Conservation (phyloP, 169 alveolate species). For the Babesia sp. region DNA sequence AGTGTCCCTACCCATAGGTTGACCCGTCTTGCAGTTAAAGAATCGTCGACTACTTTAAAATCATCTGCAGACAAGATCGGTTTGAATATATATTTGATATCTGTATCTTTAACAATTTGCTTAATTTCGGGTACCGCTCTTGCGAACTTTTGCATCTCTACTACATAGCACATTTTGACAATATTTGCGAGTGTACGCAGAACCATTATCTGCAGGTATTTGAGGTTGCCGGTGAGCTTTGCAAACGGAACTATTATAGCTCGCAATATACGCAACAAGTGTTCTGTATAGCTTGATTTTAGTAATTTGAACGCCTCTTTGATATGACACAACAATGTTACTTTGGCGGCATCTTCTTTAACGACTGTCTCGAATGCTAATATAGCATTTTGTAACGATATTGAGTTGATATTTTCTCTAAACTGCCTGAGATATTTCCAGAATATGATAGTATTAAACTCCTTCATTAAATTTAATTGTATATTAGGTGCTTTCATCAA, state of each 20-base stretch:
- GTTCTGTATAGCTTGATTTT: constrained; percentile 4
- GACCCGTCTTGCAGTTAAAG: background rate
- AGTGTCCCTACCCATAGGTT: constrained; percentile 15
- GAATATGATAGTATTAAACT: background rate
- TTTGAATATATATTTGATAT: constrained; percentile 9
- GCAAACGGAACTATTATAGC: background rate
- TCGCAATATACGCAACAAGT: constrained; percentile 10
- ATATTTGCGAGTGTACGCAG: background rate
- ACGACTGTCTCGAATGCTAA: constrained; percentile 1
- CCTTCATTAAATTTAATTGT: background rate
- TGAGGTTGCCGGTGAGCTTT: background rate
- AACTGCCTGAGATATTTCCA: background rate
- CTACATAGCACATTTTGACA: constrained; percentile 9
- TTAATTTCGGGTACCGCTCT: background rate
- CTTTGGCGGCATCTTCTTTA: background rate
- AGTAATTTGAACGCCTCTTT: background rate
- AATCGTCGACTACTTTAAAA: background rate
- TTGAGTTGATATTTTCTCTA: background rate
- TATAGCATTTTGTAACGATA: background rate
- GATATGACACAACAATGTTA: background rate
- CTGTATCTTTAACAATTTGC: background rate
- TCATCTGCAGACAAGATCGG: constrained; percentile 5
- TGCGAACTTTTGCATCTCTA: constrained; percentile 16
- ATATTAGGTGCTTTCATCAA: background rate
- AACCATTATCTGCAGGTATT: background rate